Base-by-base conservation (phyloP, 1,284 basidiomycete species). In the Fomitopsis pinicola region DNA sequence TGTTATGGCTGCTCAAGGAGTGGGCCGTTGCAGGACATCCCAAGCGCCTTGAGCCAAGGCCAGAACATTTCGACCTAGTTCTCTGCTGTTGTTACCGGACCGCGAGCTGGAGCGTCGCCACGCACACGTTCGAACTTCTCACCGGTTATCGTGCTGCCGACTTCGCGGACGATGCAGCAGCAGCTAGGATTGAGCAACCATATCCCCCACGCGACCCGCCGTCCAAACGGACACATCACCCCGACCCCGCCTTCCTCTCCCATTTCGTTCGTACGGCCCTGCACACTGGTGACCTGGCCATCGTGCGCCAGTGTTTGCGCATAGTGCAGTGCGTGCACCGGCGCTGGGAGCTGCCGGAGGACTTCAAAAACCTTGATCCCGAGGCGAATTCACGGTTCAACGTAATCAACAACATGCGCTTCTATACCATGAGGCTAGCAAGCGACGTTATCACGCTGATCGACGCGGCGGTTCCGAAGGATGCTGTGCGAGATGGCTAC, bases 1-100 rank as follows among this genome's bases (percentile, higher is more conserved):
- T 92, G 17, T 80, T 88, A 67, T 89, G 86, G 85, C 85, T 87
- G 80, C 69, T 88, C 59, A 78, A 82, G 60, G 82, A 82, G 66
- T 68, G 70, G 17, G 72, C 76, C 5, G 64, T 69, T 54, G 75
- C 65, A 33, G 60, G 75, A 57, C 75, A 78, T 19, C 59, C 40
- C 5, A 7, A 10, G 28, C 76, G 78, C 58, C 75, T 87, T 42
- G 72, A 78, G 58, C 87, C 85, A 0, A 72, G 74, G 17, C 58
- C 75, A 46, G 72, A 74, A n/a, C 83, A 83, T 5, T 89, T 80
- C 63, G 64, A 72, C 76, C 76, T 86, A 35, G 84, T 84, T 54
- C 77, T 90, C 63, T 72, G 75, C 61, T 78, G 81, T 1, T 90
- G 88, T 70, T 82, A 83, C 81, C 78, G 80, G 56, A 77, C 77